A percentile compares a stretch with the other conserved stretches of the same genome.
These are phyloP conservation scores for Sporothrix euskadiensis DNA, from an alignment of 2,329 filamentous ascomycete genomes.

Conservation along the genomic window DNA sequence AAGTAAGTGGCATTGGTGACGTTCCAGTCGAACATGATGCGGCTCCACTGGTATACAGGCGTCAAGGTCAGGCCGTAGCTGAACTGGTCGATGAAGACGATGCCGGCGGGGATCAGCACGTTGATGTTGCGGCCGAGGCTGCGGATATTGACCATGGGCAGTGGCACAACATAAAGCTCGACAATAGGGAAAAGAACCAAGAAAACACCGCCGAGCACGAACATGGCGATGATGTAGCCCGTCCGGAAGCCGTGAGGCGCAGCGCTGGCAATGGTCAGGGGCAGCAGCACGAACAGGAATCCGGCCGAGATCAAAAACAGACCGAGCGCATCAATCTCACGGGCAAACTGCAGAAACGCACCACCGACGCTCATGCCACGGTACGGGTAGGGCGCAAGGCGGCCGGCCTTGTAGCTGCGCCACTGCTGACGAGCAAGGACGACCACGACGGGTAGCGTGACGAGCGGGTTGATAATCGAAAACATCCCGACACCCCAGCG, in stretches of 20 bases:
- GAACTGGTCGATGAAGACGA: conserved; percentile 8
- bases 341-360: neutral
- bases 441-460: conserved; percentile 51
- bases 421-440: conserved; percentile 52
- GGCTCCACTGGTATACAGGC: conserved; percentile 44
- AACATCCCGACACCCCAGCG: conserved; percentile 61
- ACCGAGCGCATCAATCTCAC: neutral
- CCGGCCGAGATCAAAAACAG: neutral
- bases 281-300: conserved; percentile 6
- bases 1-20: conserved; percentile 45
- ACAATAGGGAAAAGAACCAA: conserved; percentile 7
- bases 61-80: conserved; percentile 14
- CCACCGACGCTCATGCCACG: conserved; percentile 26
- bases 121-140: conserved; percentile 4
- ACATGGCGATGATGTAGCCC: conserved; percentile 17
- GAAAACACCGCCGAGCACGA: conserved; percentile 14
- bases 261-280: conserved; percentile 2
- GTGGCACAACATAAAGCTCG: neutral
- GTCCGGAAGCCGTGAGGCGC: conserved; percentile 8
- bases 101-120: conserved; percentile 1
- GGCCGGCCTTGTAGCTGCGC: conserved; percentile 49
- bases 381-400: conserved; percentile 31
- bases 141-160: conserved; percentile 17
- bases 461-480: conserved; percentile 56
- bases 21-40: conserved; percentile 45